phyloP scores from a whole-genome alignment of 306 rosid genomes.

The Lathyrus aphaca region DNA sequence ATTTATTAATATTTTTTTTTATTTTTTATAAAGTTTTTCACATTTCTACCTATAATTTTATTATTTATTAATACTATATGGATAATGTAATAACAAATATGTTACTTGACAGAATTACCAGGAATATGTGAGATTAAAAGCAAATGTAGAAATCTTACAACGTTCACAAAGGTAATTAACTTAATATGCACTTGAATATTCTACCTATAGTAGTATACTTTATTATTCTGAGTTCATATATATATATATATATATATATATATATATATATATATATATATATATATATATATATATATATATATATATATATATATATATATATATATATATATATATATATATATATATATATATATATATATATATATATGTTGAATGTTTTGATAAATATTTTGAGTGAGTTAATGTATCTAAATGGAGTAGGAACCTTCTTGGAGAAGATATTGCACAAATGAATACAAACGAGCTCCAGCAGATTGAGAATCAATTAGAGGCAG shows the following conservation, averaged over 20 bases:
- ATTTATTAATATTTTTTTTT: too few species aligned
- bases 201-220: neutral
- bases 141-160: slow-evolving; percentile 74
- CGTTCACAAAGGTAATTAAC: slow-evolving; percentile 74
- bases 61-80: neutral
- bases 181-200: neutral
- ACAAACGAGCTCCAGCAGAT: slow-evolving; percentile 69
- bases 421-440: slow-evolving; percentile 80
- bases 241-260: too few species aligned
- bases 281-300: too few species aligned
- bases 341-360: too few species aligned
- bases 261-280: too few species aligned
- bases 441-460: slow-evolving; percentile 70
- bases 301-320: too few species aligned
- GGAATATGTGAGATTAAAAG: slow-evolving; percentile 76
- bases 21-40: neutral
- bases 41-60: neutral
- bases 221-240: neutral
- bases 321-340: too few species aligned
- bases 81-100: slow-evolving; percentile 5
- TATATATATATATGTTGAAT: neutral
- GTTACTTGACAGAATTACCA: slow-evolving; percentile 58
- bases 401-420: slow-evolving; percentile 17
- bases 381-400: neutral
- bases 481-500: slow-evolving; percentile 74